phyloP scores from a whole-genome alignment of 169 alveolate genomes.

The Fabrea salina region DNA sequence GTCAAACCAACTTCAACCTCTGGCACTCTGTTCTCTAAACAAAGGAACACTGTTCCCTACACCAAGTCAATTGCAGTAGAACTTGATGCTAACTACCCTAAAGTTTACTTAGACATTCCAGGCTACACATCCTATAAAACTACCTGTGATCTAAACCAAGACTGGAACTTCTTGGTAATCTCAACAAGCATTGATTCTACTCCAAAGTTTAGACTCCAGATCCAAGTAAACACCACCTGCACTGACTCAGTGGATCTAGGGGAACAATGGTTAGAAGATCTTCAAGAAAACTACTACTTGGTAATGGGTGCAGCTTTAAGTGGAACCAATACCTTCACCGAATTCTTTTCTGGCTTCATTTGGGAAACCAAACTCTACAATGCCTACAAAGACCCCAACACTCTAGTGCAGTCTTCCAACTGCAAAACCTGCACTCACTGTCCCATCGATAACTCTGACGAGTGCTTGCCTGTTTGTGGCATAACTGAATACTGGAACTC shows the following conservation, averaged over 20 bases:
- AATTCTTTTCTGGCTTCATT: neutral
- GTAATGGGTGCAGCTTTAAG: neutral
- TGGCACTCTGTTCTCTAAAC: neutral
- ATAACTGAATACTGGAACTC: too few species aligned
- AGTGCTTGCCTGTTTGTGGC: too few species aligned
- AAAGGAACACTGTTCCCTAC: neutral
- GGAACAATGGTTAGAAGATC: neutral
- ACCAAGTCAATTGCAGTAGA: too few species aligned
- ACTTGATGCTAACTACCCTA: too few species aligned
- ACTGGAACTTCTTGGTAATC: neutral
- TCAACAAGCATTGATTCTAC: neutral
- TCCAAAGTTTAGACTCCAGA: neutral
- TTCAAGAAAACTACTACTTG: neutral
- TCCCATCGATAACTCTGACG: neutral
- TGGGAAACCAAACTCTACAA: neutral
- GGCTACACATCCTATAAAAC: neutral
- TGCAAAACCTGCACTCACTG: neutral
- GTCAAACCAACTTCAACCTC: neutral
- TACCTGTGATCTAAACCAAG: neutral
- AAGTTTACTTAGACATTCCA: too few species aligned
- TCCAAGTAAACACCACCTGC: neutral
- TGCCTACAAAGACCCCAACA: too few species aligned
- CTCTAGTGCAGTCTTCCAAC: neutral
- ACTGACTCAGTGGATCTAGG: neutral
- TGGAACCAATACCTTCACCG: neutral